Conservation (phyloP, 2,329 filamentous ascomycete species). For the Podosphaera xanthii region DNA sequence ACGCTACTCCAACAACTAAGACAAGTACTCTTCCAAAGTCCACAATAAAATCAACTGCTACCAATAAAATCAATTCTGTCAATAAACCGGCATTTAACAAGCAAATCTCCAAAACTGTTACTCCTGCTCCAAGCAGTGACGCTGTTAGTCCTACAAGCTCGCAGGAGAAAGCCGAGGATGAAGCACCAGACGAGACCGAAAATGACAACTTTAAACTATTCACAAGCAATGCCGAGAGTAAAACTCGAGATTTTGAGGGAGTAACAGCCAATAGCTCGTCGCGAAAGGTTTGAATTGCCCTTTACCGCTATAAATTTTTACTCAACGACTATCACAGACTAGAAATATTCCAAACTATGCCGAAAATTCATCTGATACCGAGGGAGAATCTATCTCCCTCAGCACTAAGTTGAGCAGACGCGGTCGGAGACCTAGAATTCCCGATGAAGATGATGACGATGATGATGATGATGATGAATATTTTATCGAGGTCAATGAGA, state of each 20-base stretch:
- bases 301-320: neutral
- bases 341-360: conserved; percentile 57
- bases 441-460: conserved; percentile 46
- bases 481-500: conserved; percentile 20
- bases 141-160: conserved; percentile 42
- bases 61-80: conserved; percentile 8
- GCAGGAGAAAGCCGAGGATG: conserved; percentile 34
- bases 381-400: conserved; percentile 30
- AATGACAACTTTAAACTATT: conserved; percentile 24
- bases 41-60: conserved; percentile 14
- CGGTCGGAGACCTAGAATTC: conserved; percentile 32
- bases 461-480: conserved; percentile 40
- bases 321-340: conserved; percentile 18
- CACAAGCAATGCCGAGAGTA: conserved; percentile 22
- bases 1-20: conserved; percentile 18
- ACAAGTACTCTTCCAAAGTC: conserved; percentile 15
- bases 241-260: conserved; percentile 20
- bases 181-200: conserved; percentile 23
- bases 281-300: conserved; percentile 37
- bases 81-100: conserved; percentile 21
- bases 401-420: conserved; percentile 16
- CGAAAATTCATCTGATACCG: conserved; percentile 64
- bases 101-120: conserved; percentile 24
- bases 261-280: conserved; percentile 45
- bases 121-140: conserved; percentile 66